phyloP scores from a whole-genome alignment of 176 grass and related monocot species.

The Eleusine indica region DNA sequence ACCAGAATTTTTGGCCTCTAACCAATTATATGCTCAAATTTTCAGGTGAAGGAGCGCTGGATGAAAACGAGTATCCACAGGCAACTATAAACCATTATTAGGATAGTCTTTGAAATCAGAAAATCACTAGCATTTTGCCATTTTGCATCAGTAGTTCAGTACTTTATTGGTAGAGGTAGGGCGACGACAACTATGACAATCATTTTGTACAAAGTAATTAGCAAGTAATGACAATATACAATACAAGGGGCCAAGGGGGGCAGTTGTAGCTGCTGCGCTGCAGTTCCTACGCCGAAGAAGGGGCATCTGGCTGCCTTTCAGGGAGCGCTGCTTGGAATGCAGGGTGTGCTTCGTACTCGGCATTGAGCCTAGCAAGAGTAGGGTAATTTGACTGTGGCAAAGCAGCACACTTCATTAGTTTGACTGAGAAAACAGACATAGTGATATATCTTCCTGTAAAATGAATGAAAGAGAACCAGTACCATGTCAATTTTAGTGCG shows the following conservation, averaged over 20 bases:
- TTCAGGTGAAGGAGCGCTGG: background rate
- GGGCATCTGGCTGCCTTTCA: conserved; percentile 71
- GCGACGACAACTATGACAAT: background rate
- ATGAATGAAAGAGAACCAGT: conserved; percentile 12
- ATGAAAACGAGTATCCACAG: background rate
- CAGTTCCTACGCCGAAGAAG: conserved; percentile 46
- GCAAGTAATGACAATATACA: background rate
- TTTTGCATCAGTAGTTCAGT: background rate
- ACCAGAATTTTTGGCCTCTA: too few relatives aligned
- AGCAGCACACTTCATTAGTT: conserved; percentile 20
- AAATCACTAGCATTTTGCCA: background rate
- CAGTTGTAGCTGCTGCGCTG: background rate
- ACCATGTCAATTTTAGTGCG: conserved; percentile 72
- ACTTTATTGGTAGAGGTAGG: conserved; percentile 30
- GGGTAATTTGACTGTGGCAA: conserved; percentile 61
- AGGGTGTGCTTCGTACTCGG: conserved; percentile 64
- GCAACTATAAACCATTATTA: background rate
- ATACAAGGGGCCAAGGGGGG: background rate
- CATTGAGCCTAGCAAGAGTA: conserved; percentile 56
- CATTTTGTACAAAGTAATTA: background rate
- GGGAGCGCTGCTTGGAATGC: conserved; percentile 81
- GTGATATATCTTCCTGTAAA: background rate
- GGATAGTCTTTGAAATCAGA: background rate
- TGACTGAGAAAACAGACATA: background rate
- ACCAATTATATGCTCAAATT: too few relatives aligned